Evolutionary conservation across 1,284 basidiomycete genomes (phyloP).

Genomic region (Malassezia sp.): DNA sequence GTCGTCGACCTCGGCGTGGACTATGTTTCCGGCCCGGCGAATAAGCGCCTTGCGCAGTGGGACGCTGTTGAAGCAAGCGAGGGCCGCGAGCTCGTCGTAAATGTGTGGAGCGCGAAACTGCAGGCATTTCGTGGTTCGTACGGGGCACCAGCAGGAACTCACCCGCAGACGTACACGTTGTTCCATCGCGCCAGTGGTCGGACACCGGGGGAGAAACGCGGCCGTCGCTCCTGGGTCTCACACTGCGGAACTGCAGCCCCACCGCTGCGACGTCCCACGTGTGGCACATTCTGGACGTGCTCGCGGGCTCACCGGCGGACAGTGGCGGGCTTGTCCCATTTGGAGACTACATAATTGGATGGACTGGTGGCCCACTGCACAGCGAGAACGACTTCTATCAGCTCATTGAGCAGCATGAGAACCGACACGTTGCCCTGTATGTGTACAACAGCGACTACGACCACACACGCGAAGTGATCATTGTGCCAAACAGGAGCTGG

Average conservation of each 20-base stretch:
- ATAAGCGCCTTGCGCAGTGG: constrained; percentile 26
- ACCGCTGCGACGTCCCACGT: constrained; percentile 48
- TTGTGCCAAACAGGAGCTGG: constrained; percentile 36
- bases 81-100: constrained; percentile 62
- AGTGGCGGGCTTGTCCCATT: constrained; percentile 63
- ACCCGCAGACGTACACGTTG: constrained; percentile 59
- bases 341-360: constrained; percentile 81
- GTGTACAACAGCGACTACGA: constrained; percentile 97
- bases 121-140: constrained; percentile 66
- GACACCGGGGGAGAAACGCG: constrained; percentile 34
- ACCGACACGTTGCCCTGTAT: constrained; percentile 81
- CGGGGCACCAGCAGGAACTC: neutral
- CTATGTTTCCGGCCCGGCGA: neutral
- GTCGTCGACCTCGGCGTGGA: constrained; percentile 26
- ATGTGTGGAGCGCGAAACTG: constrained; percentile 83
- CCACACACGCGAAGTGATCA: constrained; percentile 46
- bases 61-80: constrained; percentile 66
- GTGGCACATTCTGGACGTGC: constrained; percentile 93
- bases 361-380: constrained; percentile 72
- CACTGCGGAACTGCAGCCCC: constrained; percentile 66
- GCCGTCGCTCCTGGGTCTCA: constrained; percentile 73
- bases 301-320: constrained; percentile 91
- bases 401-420: constrained; percentile 82
- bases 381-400: constrained; percentile 97
- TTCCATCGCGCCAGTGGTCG: constrained; percentile 71